Percentiles rank a stretch among this genome's conserved stretches.
Conservation (phyloP, 306 rosid species). For the Cucurbita argyrosperma region DNA sequence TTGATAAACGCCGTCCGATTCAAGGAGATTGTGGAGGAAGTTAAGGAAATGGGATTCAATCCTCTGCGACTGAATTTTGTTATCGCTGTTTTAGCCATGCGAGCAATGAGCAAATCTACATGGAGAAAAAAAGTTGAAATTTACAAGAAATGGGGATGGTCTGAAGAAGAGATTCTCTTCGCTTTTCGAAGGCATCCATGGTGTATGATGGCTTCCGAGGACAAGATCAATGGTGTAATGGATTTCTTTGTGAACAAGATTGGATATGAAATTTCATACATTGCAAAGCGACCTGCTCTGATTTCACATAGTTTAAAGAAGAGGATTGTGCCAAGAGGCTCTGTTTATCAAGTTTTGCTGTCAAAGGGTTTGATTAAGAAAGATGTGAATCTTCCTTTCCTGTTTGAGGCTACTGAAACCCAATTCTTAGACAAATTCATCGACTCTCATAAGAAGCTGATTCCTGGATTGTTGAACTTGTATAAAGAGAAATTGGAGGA, state of each 20-base stretch:
- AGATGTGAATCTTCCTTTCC: neutral
- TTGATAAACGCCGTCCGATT: neutral
- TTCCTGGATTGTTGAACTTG: slow-evolving; percentile 13
- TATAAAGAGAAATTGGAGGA: slow-evolving; percentile 8
- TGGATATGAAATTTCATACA: slow-evolving; percentile 11
- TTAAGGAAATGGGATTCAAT: slow-evolving; percentile 30
- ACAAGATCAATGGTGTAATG: slow-evolving; percentile 26
- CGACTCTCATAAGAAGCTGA: neutral
- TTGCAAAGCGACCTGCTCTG: neutral
- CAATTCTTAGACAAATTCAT: slow-evolving; percentile 11
- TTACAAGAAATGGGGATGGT: slow-evolving; percentile 47
- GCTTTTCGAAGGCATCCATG: slow-evolving; percentile 28
- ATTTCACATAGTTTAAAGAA: slow-evolving; percentile 20
- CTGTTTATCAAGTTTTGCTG: slow-evolving; percentile 10
- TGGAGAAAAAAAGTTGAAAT: slow-evolving; percentile 25
- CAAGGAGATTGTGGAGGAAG: neutral
- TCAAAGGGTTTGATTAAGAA: slow-evolving; percentile 16
- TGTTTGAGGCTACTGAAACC: neutral
- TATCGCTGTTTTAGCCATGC: slow-evolving; percentile 16
- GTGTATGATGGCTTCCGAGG: slow-evolving; percentile 16
- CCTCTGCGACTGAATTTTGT: slow-evolving; percentile 6
- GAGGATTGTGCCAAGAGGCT: slow-evolving; percentile 33
- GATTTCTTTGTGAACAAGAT: slow-evolving; percentile 20
- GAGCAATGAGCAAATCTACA: slow-evolving; percentile 3
- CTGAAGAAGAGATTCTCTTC: slow-evolving; percentile 15